Evolutionary conservation across 2,329 filamentous ascomycete species (phyloP).

Genomic region (Verticillium klebahnii): DNA sequence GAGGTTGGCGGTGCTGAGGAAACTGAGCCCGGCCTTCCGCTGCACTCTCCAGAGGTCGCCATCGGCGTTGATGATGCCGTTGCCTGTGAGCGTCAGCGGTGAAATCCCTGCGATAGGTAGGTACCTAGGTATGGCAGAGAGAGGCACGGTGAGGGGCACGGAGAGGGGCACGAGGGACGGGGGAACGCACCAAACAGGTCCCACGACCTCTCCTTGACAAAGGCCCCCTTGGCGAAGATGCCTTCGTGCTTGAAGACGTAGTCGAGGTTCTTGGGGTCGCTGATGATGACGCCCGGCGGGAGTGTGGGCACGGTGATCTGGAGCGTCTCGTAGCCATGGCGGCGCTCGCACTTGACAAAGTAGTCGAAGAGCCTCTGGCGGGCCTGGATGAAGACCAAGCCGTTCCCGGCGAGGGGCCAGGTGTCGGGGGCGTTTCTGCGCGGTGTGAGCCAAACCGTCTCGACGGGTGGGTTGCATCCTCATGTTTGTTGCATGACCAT

Average conservation of each 20-base stretch:
- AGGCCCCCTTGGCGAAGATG: constrained; percentile 56
- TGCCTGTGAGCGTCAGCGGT: constrained; percentile 26
- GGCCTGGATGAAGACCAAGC: constrained; percentile 54
- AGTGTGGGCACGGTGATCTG: constrained; percentile 59
- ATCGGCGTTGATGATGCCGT: constrained; percentile 64
- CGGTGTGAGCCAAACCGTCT: not conserved
- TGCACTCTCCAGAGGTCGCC: constrained; percentile 60
- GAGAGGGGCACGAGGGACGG: no score
- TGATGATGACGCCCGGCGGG: constrained; percentile 59
- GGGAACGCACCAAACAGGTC: constrained; percentile 50
- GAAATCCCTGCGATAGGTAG: no score
- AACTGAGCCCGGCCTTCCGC: constrained; percentile 55
- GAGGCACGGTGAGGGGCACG: no score
- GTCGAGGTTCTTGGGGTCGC: constrained; percentile 57
- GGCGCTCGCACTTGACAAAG: constrained; percentile 55
- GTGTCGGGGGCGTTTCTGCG: constrained; percentile 44
- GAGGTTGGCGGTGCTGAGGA: constrained; percentile 54
- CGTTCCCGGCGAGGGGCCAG: constrained; percentile 55
- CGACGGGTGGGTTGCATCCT: not conserved
- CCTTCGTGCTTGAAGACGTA: constrained; percentile 58
- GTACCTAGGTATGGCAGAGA: no score
- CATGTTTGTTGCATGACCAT: not conserved
- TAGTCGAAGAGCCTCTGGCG: constrained; percentile 57
- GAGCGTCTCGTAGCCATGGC: constrained; percentile 55
- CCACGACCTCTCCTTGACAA: constrained; percentile 55